Conservation (phyloP, 2,329 filamentous ascomycete species). For the Geosmithia putterillii region DNA sequence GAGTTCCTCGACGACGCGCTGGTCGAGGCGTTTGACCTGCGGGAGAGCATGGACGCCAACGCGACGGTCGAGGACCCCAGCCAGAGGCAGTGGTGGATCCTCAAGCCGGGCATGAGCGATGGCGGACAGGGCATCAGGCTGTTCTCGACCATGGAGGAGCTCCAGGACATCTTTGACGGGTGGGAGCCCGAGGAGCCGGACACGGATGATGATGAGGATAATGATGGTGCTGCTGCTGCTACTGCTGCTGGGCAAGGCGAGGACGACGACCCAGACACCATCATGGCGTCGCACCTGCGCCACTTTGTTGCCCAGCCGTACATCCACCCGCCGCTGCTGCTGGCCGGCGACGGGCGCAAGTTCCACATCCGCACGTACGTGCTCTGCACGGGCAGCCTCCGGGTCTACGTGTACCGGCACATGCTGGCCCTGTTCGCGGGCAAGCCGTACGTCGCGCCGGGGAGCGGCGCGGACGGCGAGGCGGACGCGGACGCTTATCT, state of each 20-base stretch:
- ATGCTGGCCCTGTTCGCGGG: slow-evolving; percentile 87
- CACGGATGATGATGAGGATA: slow-evolving; percentile 51
- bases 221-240: slow-evolving; percentile 22
- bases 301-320: slow-evolving; percentile 96
- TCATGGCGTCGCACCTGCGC: slow-evolving; percentile 80
- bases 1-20: slow-evolving; percentile 93
- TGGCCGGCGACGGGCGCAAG: slow-evolving; percentile 60
- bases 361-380: slow-evolving; percentile 95
- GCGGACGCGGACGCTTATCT: slow-evolving; percentile 60
- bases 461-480: slow-evolving; percentile 24
- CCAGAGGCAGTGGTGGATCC: slow-evolving; percentile 82
- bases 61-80: slow-evolving; percentile 8
- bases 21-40: slow-evolving; percentile 78
- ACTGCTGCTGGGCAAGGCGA: slow-evolving; percentile 5
- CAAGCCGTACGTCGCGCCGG: slow-evolving; percentile 55
- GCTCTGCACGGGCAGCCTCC: slow-evolving; percentile 63
- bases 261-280: slow-evolving; percentile 28
- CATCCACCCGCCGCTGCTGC: slow-evolving; percentile 68
- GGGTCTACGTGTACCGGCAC: slow-evolving; percentile 73
- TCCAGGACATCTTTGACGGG: slow-evolving; percentile 79
- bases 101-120: slow-evolving; percentile 97
- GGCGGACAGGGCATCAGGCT: slow-evolving; percentile 84
- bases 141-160: slow-evolving; percentile 72
- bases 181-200: slow-evolving; percentile 67
- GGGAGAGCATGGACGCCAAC: slow-evolving; percentile 55